Conservation (phyloP, 1,284 basidiomycete genomes). For the Cryptococcus jaspeensis region DNA sequence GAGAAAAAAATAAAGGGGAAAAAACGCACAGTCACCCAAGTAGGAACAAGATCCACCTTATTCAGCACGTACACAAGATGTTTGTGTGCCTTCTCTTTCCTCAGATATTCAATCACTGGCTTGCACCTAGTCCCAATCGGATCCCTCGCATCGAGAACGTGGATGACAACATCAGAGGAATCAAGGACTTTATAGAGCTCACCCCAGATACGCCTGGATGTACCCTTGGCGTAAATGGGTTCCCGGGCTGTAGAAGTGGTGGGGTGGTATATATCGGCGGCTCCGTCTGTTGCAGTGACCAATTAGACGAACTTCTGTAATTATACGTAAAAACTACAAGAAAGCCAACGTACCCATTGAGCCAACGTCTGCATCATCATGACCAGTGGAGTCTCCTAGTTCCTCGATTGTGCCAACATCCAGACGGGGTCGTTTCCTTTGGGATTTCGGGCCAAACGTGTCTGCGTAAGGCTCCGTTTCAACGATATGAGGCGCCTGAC, state of each 20-base stretch:
- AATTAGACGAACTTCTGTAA: too few species aligned
- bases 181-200: constrained; percentile 99
- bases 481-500: constrained; percentile 80
- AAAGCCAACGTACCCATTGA: background rate
- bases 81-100: constrained; percentile 96
- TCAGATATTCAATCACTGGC: constrained; percentile 88
- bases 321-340: too few species aligned
- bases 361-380: constrained; percentile 29
- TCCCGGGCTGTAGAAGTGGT: constrained; percentile 56
- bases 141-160: constrained; percentile 94
- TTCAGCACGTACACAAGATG: constrained; percentile 96
- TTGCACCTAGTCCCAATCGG: constrained; percentile 96
- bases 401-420: constrained; percentile 85
- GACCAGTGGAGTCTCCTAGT: constrained; percentile 66
- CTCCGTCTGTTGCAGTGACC: constrained; percentile 28
- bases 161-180: constrained; percentile 94
- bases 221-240: constrained; percentile 88
- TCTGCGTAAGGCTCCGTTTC: constrained; percentile 89
- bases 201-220: constrained; percentile 91
- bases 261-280: constrained; percentile 33
- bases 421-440: constrained; percentile 80
- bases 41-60: constrained; percentile 97
- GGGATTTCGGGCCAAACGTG: constrained; percentile 91
- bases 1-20: background rate
- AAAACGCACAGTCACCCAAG: constrained; percentile 91